Conservation (phyloP, 768 basidiomycete genomes). For the Exidia glandulosa region DNA sequence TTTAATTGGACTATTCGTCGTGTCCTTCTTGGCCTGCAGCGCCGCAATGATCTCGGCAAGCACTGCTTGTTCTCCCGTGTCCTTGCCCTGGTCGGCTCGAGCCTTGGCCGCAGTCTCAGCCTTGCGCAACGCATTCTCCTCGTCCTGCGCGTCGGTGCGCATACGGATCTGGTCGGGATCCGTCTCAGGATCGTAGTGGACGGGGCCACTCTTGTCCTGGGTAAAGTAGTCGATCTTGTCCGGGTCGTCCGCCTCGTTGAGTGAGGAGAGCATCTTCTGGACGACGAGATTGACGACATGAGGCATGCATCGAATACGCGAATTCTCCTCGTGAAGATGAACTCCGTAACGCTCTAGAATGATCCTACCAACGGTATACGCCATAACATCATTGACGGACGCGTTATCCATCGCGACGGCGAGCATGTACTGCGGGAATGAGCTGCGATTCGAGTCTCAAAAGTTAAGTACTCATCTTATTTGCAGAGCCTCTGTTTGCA, state of each 20-base stretch:
- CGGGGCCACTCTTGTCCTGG: slow-evolving; percentile 17
- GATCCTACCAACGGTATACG: slow-evolving; percentile 11
- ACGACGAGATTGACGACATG: slow-evolving; percentile 28
- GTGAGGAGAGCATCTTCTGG: slow-evolving; percentile 18
- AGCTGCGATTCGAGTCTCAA: slow-evolving; percentile 5
- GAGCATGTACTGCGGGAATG: slow-evolving; percentile 9
- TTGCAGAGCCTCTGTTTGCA: slow-evolving; percentile 13
- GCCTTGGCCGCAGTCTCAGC: not conserved
- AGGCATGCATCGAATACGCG: slow-evolving; percentile 23
- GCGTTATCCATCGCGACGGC: slow-evolving; percentile 25
- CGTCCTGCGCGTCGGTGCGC: slow-evolving; percentile 8
- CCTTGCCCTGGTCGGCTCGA: slow-evolving; percentile 9
- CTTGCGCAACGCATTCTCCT: slow-evolving; percentile 8
- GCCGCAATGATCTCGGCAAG: slow-evolving; percentile 9
- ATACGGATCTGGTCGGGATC: slow-evolving; percentile 14
- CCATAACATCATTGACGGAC: slow-evolving; percentile 22
- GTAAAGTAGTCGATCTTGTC: slow-evolving; percentile 18
- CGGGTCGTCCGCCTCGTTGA: slow-evolving; percentile 17
- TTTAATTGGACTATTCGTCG: slow-evolving; percentile 9
- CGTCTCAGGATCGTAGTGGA: slow-evolving; percentile 18
- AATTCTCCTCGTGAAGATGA: slow-evolving; percentile 14
- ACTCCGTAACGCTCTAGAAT: slow-evolving; percentile 10
- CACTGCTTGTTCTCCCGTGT: slow-evolving; percentile 11
- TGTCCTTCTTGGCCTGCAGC: not conserved
- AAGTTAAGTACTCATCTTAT: slow-evolving; percentile 23